These are phyloP conservation scores for Arthrobotrys iridis DNA, from an alignment of 2,329 filamentous ascomycete genomes.

Conservation along the genomic window DNA sequence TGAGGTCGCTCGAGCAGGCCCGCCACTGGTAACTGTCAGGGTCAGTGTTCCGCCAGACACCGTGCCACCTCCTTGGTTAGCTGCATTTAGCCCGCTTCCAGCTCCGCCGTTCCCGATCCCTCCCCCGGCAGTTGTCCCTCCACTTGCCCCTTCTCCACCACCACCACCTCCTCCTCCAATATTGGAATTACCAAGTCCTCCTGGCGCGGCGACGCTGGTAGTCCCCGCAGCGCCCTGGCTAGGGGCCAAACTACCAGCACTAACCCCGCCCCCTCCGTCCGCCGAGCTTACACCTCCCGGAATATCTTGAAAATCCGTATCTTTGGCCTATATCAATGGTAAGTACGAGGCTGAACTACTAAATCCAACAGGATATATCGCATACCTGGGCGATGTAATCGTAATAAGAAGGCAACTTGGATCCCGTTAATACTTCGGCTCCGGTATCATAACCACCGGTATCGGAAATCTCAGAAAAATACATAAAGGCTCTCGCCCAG, in stretches of 20 bases:
- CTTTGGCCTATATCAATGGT: neutral
- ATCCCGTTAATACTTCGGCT: constrained; percentile 11
- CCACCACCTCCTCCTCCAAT: neutral
- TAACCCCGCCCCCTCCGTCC: neutral
- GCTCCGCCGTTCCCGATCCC: neutral
- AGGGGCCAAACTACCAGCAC: neutral
- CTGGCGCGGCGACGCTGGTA: neutral
- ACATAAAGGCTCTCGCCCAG: constrained; percentile 42
- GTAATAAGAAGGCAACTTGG: constrained; percentile 36
- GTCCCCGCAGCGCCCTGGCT: neutral
- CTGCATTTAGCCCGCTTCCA: neutral
- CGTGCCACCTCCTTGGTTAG: neutral
- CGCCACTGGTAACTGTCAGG: neutral
- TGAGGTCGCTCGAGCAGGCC: neutral
- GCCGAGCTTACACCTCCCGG: neutral
- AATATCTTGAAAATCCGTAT: neutral
- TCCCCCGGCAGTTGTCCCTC: neutral
- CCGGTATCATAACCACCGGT: constrained; percentile 29
- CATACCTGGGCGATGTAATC: constrained; percentile 31
- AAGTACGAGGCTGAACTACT: neutral
- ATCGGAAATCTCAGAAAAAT: constrained; percentile 37
- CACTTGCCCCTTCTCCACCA: neutral
- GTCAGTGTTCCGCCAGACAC: constrained; percentile 1
- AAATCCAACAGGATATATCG: neutral
- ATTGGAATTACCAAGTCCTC: constrained; percentile 5